Evolutionary conservation across 768 basidiomycete genomes (phyloP).

Genomic region (Chalciporus pseudorubinellus): DNA sequence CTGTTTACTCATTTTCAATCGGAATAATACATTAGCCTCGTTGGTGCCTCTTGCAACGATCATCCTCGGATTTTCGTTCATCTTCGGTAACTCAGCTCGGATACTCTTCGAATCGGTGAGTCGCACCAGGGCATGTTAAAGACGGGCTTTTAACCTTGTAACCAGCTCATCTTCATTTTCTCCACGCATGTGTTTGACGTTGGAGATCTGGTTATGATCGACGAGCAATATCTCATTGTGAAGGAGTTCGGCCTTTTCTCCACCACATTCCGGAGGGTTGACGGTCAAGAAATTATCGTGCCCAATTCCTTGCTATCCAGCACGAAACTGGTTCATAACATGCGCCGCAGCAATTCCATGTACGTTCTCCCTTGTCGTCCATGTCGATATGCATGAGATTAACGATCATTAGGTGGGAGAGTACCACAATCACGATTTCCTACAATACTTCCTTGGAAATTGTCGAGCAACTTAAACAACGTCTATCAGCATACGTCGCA

Average conservation of each 20-base stretch:
- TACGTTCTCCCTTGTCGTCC: conserved; percentile 30
- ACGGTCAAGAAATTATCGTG: conserved; percentile 77
- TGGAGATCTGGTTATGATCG: conserved; percentile 80
- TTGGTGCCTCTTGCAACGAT: conserved; percentile 79
- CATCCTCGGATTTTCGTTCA: conserved; percentile 80
- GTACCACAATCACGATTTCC: conserved; percentile 59
- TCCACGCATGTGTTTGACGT: conserved; percentile 86
- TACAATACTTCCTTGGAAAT: conserved; percentile 71
- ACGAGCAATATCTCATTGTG: conserved; percentile 47
- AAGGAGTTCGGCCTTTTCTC: conserved; percentile 80
- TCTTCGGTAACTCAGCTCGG: conserved; percentile 80
- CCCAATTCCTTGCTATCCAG: conserved; percentile 71
- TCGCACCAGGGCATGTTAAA: conserved; percentile 2
- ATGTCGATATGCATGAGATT: neutral
- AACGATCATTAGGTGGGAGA: conserved; percentile 52
- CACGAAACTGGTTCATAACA: conserved; percentile 74
- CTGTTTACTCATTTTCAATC: conserved; percentile 74
- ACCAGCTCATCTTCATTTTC: conserved; percentile 78
- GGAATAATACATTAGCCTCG: conserved; percentile 60
- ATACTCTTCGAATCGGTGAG: conserved; percentile 74
- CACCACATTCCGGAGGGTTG: conserved; percentile 75
- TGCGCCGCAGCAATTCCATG: conserved; percentile 74
- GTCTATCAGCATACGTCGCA: conserved; percentile 56
- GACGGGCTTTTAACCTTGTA: neutral
- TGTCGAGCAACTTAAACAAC: conserved; percentile 62